Evolutionary conservation across 495 filamentous ascomycete species (phyloP).

Genomic region (Penicillium pulvis): DNA sequence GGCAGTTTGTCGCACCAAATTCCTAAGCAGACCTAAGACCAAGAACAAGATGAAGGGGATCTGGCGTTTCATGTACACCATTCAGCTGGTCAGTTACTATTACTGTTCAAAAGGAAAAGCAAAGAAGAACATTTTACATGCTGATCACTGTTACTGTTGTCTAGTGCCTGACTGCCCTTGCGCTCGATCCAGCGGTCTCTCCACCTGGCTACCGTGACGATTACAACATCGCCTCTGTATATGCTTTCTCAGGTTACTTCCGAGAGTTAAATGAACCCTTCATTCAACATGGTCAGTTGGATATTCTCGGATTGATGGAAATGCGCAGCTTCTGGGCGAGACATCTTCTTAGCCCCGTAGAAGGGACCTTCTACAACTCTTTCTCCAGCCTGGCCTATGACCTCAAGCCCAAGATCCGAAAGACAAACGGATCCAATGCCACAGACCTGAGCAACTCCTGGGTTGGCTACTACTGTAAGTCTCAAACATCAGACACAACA

Average conservation of each 20-base stretch:
- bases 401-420: constrained; percentile 23
- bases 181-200: constrained; percentile 25
- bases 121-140: not conserved
- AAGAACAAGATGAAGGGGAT: constrained; percentile 1
- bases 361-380: constrained; percentile 25
- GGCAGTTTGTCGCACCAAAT: constrained; percentile 16
- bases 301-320: constrained; percentile 29
- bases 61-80: constrained; percentile 27
- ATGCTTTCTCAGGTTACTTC: constrained; percentile 15
- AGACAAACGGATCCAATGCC: not conserved
- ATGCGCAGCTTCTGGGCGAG: constrained; percentile 44
- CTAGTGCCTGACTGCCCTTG: constrained; percentile 35
- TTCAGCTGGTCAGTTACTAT: constrained; percentile 33
- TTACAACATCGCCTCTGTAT: constrained; percentile 35
- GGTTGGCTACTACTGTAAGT: constrained; percentile 44
- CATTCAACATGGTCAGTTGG: constrained; percentile 11
- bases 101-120: not conserved
- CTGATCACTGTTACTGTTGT: not conserved
- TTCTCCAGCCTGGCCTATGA: constrained; percentile 20
- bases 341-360: constrained; percentile 31
- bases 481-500: not conserved
- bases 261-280: constrained; percentile 7
- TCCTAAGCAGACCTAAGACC: constrained; percentile 27
- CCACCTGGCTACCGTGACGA: constrained; percentile 31
- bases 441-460: constrained; percentile 24